phyloP scores from a whole-genome alignment of 495 filamentous ascomycete genomes.

The Cetradonia linearis region DNA sequence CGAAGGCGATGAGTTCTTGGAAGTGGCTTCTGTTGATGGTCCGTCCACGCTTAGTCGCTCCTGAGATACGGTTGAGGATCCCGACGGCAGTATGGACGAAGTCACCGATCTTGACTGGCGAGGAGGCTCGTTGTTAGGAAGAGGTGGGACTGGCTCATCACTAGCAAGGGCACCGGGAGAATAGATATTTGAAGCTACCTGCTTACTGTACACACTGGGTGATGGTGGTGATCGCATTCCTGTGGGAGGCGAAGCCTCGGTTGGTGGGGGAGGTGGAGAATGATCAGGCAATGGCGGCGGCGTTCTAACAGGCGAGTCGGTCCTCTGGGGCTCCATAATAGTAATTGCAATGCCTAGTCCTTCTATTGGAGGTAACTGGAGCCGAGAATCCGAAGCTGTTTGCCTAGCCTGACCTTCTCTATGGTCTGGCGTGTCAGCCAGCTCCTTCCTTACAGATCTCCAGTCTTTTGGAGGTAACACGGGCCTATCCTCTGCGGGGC shows the following conservation, averaged over 20 bases:
- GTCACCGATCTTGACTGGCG: slow-evolving; percentile 27
- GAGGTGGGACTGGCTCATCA: slow-evolving; percentile 48
- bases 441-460: slow-evolving; percentile 8
- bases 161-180: slow-evolving; percentile 23
- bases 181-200: slow-evolving; percentile 32
- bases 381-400: slow-evolving; percentile 13
- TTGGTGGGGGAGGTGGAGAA: slow-evolving; percentile 32
- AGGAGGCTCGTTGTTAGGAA: slow-evolving; percentile 40
- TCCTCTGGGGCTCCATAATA: slow-evolving; percentile 28
- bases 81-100: slow-evolving; percentile 20
- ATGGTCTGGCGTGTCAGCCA: slow-evolving; percentile 7
- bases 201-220: slow-evolving; percentile 31
- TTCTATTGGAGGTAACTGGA: slow-evolving; percentile 30
- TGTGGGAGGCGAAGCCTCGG: slow-evolving; percentile 14
- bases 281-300: slow-evolving; percentile 33
- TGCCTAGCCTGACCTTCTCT: background rate
- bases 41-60: slow-evolving; percentile 32
- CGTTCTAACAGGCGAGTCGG: slow-evolving; percentile 25
- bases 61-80: slow-evolving; percentile 35
- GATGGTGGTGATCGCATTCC: slow-evolving; percentile 26
- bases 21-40: slow-evolving; percentile 26
- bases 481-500: slow-evolving; percentile 26
- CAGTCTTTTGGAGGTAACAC: slow-evolving; percentile 26
- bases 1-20: slow-evolving; percentile 35
- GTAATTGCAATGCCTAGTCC: slow-evolving; percentile 32